Evolutionary conservation across 116 monocot species (phyloP), one percentile per base, ranked within the genome.

Genomic region (Posidonia oceanica): DNA sequence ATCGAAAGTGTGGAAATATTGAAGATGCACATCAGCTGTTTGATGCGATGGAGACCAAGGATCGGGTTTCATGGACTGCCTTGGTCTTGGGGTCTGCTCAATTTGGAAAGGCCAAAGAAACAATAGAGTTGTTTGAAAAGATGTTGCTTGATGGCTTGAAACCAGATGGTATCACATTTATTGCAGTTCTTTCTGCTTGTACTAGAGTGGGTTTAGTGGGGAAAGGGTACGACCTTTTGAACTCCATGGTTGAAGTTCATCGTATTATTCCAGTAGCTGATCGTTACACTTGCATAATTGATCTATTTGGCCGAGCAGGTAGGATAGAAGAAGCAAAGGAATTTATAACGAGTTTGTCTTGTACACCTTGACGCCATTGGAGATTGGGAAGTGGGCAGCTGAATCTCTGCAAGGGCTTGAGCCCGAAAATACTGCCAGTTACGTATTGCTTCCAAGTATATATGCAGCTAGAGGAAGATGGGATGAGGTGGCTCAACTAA

Each of bases 221-320:
- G 66, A 82, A 84, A 74, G 90, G 90, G 44, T 56, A 73, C 6
- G n/a, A 44, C 7, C 82, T 82, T 61, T 90, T 84, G 36, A 71
- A 76, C 23, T 82, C 90, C 12, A 90, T 90, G 90, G 52, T 76
- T 4, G 20, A 82, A 36, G 82, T 75, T 4, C 72, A 86, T 59
- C 71, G 62, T 29, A 80, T 87, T 36, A 57, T 56, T 72, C 90
- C 87, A 14, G 15, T 73, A 53, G 64, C 76, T 3, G 87, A 90
- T 75, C 90, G 86, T 61, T 90, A 84, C 72, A 90, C 90, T 67
- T 90, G 90, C 74, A 84, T 90, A 78, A 90, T 90, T 53, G 90
- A 90, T 82, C 80, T 90, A 22, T 70, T 77, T 37, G 79, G 90
- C 55, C 82, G 90, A 70, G 75, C 87, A 64, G 90, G 90, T 54